phyloP scores from a whole-genome alignment of 306 rosid species.

The Sindora glabra region DNA sequence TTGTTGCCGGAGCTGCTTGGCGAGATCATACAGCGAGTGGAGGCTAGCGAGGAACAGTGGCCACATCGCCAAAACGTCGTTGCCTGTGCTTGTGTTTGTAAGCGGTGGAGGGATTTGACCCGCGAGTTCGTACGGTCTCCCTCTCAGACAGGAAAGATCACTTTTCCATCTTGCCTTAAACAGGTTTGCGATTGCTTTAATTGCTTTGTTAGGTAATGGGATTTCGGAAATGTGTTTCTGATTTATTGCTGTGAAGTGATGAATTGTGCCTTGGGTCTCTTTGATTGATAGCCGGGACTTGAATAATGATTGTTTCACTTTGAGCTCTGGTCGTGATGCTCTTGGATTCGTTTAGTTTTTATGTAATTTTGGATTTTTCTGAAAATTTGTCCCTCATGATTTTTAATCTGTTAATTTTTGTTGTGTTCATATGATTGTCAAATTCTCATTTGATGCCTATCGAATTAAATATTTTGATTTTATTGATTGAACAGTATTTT shows the following conservation, averaged over 20 bases:
- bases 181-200: slow-evolving; percentile 39
- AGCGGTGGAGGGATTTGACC: slow-evolving; percentile 58
- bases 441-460: not conserved
- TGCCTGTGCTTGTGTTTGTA: slow-evolving; percentile 63
- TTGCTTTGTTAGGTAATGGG: not conserved
- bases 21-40: slow-evolving; percentile 60
- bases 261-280: not conserved
- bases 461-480: not conserved
- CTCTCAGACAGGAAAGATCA: slow-evolving; percentile 50
- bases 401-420: not conserved
- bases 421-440: no score
- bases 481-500: not conserved
- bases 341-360: not conserved
- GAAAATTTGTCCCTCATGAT: not conserved
- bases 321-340: not conserved
- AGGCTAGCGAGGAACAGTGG: slow-evolving; percentile 45
- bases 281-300: slow-evolving; percentile 1
- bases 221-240: not conserved
- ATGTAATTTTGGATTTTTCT: not conserved
- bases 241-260: not conserved
- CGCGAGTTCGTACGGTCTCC: slow-evolving; percentile 44
- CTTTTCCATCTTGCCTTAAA: slow-evolving; percentile 93
- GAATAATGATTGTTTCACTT: not conserved
- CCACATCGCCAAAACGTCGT: slow-evolving; percentile 59
- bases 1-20: slow-evolving; percentile 82